These are phyloP conservation scores for Pisolithus microcarpus DNA, from an alignment of 768 basidiomycete species.

Conservation along the genomic window DNA sequence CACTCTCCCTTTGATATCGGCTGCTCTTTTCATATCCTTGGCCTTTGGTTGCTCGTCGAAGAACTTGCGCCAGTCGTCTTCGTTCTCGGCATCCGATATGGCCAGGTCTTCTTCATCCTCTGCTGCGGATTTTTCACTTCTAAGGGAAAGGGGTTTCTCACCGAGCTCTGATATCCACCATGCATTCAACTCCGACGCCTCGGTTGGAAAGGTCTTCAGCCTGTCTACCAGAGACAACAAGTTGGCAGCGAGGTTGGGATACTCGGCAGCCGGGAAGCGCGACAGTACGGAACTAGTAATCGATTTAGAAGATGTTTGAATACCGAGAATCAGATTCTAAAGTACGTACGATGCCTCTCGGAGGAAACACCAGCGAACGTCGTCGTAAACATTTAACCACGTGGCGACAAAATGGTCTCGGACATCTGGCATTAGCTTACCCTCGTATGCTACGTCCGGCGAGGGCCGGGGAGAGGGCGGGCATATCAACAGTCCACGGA, in stretches of 20 bases:
- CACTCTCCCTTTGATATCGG: constrained; percentile 38
- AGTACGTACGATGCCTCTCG: constrained; percentile 60
- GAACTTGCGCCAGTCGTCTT: constrained; percentile 71
- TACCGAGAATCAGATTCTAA: background rate
- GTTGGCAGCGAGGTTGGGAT: constrained; percentile 40
- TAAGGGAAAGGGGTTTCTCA: constrained; percentile 46
- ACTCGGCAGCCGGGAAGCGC: constrained; percentile 22
- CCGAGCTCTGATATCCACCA: constrained; percentile 78
- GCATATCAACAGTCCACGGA: constrained; percentile 53
- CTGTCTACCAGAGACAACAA: constrained; percentile 60
- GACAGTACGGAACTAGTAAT: constrained; percentile 18
- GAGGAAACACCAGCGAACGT: constrained; percentile 86
- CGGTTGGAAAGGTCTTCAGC: constrained; percentile 68
- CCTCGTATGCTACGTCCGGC: constrained; percentile 20
- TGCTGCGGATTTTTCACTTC: constrained; percentile 32
- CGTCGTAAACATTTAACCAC: constrained; percentile 74
- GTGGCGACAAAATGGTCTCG: constrained; percentile 56
- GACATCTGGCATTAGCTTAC: constrained; percentile 50
- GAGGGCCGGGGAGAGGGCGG: constrained; percentile 39
- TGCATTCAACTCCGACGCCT: constrained; percentile 55
- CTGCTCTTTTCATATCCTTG: constrained; percentile 30
- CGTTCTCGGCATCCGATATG: constrained; percentile 26
- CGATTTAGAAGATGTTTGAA: background rate
- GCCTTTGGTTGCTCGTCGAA: constrained; percentile 57
- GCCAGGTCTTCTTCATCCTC: constrained; percentile 28